phyloP scores from a whole-genome alignment of 495 filamentous ascomycete genomes.

The Alectoria sarmentosa region DNA sequence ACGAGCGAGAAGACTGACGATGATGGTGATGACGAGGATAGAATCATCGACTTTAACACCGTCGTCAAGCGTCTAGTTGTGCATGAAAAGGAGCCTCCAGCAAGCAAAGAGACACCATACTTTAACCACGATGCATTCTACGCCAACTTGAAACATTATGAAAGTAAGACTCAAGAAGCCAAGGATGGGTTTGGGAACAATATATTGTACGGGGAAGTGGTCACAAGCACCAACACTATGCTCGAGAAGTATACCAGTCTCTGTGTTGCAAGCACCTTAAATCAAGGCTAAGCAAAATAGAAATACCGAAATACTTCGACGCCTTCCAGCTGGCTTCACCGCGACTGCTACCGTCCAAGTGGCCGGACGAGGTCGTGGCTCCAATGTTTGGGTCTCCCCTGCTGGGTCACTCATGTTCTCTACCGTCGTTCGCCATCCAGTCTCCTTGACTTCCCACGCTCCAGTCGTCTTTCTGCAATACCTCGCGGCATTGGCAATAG shows the following conservation, averaged over 20 bases:
- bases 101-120: conserved; percentile 70
- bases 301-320: conserved; percentile 69
- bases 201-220: conserved; percentile 82
- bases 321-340: conserved; percentile 75
- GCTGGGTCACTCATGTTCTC: conserved; percentile 82
- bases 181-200: conserved; percentile 64
- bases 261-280: background rate
- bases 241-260: conserved; percentile 67
- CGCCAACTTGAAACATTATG: conserved; percentile 61
- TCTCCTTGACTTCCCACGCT: conserved; percentile 58
- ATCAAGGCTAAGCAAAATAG: conserved; percentile 35
- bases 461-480: conserved; percentile 96
- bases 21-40: conserved; percentile 37
- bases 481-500: conserved; percentile 81
- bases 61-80: conserved; percentile 66
- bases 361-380: conserved; percentile 83
- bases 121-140: conserved; percentile 84
- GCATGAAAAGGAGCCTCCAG: conserved; percentile 62
- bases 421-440: conserved; percentile 73
- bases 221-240: conserved; percentile 93
- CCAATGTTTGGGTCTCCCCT: conserved; percentile 93
- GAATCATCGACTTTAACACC: conserved; percentile 66
- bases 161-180: conserved; percentile 44
- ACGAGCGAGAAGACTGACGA: conserved; percentile 29
- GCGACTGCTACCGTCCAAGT: conserved; percentile 88